These are phyloP conservation scores for Cotoneaster glaucophyllus DNA, from an alignment of 306 rosid species.

Conservation along the genomic window DNA sequence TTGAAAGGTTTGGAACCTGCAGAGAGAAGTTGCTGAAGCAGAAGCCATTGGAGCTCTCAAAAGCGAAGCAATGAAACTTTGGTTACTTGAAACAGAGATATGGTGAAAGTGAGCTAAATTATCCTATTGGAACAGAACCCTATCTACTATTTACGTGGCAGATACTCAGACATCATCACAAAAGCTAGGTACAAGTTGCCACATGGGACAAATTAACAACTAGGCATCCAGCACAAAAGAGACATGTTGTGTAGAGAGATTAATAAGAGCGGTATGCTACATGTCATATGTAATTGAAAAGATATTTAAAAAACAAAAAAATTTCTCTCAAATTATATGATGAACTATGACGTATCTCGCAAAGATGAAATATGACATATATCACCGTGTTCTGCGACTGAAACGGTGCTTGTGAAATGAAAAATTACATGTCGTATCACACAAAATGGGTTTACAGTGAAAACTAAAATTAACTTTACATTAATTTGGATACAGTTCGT, in stretches of 20 bases:
- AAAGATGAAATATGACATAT: too few species aligned
- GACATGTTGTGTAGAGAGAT: too few species aligned
- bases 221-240: neutral
- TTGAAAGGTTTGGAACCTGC: constrained; percentile 30
- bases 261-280: too few species aligned
- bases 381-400: rapidly evolving
- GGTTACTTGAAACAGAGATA: neutral
- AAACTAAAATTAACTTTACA: too few species aligned
- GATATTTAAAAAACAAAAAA: too few species aligned
- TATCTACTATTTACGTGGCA: constrained; percentile 11
- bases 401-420: too few species aligned
- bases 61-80: neutral
- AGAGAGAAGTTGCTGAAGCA: constrained; percentile 44
- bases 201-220: neutral
- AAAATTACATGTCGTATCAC: too few species aligned
- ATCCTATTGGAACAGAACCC: constrained; percentile 7
- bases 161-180: neutral
- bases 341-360: too few species aligned
- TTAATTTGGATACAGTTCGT: too few species aligned
- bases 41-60: constrained; percentile 48
- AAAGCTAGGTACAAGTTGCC: neutral
- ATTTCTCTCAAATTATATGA: too few species aligned
- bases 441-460: too few species aligned
- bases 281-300: too few species aligned
- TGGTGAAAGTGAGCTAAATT: neutral